Percentiles rank a stretch among this genome's conserved stretches.
Evolutionary conservation across 352 stramenopile genomes (phyloP).

Genomic region (Globisporangium solare): DNA sequence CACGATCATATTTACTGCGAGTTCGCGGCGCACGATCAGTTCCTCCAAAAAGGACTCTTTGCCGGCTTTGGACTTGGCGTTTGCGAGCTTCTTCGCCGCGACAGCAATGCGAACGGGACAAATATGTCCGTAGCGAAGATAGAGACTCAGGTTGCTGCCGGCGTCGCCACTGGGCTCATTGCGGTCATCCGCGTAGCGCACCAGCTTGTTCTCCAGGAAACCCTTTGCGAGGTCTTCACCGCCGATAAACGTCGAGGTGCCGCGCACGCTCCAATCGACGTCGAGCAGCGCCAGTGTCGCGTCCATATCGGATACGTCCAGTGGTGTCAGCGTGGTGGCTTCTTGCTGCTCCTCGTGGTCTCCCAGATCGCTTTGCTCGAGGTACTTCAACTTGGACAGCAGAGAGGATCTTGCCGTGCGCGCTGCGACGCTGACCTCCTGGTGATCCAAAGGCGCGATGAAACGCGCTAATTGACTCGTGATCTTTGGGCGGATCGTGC

Average conservation of each 20-base stretch:
- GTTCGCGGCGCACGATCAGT: slow-evolving; percentile 94
- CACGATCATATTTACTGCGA: slow-evolving; percentile 97
- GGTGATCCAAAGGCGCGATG: slow-evolving; percentile 52
- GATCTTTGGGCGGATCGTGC: slow-evolving; percentile 98
- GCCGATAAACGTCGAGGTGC: slow-evolving; percentile 57
- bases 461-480: slow-evolving; percentile 88
- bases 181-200: slow-evolving; percentile 63
- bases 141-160: slow-evolving; percentile 91
- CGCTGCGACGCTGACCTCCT: slow-evolving; percentile 21
- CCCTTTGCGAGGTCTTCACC: slow-evolving; percentile 77
- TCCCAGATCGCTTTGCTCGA: background rate
- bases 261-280: slow-evolving; percentile 54
- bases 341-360: too few species aligned
- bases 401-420: slow-evolving; percentile 23
- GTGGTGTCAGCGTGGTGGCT: too few species aligned
- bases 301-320: background rate
- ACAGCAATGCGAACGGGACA: slow-evolving; percentile 65
- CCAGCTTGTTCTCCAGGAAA: slow-evolving; percentile 86
- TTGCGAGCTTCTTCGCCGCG: slow-evolving; percentile 58
- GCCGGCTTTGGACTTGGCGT: slow-evolving; percentile 51
- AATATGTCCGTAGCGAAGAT: slow-evolving; percentile 93
- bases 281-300: slow-evolving; percentile 19
- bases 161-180: slow-evolving; percentile 95
- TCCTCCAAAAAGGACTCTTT: slow-evolving; percentile 96
- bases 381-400: background rate